These are phyloP conservation scores for Trichoderma parareesei DNA, from an alignment of 495 filamentous ascomycete genomes.

Conservation along the genomic window DNA sequence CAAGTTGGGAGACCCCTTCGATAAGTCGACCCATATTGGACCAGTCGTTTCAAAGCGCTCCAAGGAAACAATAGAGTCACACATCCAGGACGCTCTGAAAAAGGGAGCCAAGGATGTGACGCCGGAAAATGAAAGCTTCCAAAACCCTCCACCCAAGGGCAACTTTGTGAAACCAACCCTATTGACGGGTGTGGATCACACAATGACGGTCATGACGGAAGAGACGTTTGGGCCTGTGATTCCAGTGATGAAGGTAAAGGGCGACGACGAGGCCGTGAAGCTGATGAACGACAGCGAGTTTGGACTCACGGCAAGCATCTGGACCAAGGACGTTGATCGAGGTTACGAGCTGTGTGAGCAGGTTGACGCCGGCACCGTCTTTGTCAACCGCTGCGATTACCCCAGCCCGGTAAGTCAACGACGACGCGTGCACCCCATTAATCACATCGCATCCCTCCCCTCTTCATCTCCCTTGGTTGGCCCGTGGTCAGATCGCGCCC, in stretches of 20 bases:
- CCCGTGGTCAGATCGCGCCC: not conserved
- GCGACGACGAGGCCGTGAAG: constrained; percentile 71
- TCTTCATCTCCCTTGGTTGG: not conserved
- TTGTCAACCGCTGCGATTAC: constrained; percentile 91
- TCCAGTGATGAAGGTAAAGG: constrained; percentile 83
- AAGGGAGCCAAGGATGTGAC: constrained; percentile 82
- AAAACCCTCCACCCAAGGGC: constrained; percentile 55
- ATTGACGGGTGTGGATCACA: constrained; percentile 70
- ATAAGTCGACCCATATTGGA: constrained; percentile 71
- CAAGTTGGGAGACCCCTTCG: constrained; percentile 77
- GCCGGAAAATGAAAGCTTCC: constrained; percentile 70
- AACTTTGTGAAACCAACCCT: constrained; percentile 85
- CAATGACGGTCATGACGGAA: constrained; percentile 86
- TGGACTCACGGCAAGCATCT: constrained; percentile 93
- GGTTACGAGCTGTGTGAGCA: constrained; percentile 72
- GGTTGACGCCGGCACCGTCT: constrained; percentile 92
- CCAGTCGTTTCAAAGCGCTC: constrained; percentile 78
- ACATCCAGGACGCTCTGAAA: constrained; percentile 74
- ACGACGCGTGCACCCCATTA: constrained; percentile 10
- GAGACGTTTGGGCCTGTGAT: constrained; percentile 96
- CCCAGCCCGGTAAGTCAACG: constrained; percentile 70
- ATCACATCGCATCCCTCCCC: not conserved
- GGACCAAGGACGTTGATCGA: constrained; percentile 79
- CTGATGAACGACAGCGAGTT: constrained; percentile 96
- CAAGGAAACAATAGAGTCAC: constrained; percentile 63